These are phyloP conservation scores for Heteromeles arbutifolia DNA, from an alignment of 306 rosid genomes.

Conservation along the genomic window DNA sequence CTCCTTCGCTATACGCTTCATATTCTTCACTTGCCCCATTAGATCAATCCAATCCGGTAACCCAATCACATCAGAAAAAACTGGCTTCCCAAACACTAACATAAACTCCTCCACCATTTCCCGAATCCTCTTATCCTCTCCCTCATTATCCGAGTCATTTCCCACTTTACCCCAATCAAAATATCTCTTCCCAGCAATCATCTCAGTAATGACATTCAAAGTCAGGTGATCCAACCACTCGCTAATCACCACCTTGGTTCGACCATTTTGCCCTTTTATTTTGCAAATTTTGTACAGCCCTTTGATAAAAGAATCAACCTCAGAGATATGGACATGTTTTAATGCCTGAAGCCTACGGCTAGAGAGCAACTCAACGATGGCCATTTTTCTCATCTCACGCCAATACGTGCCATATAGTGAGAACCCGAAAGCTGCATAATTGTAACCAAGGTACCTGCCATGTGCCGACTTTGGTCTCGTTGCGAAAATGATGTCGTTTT, in stretches of 20 bases:
- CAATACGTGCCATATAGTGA: neutral
- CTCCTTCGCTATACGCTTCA: conserved; percentile 45
- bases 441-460: conserved; percentile 38
- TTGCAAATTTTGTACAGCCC: conserved; percentile 13
- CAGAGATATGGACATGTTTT: conserved; percentile 25
- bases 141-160: conserved; percentile 21
- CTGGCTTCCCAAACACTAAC: conserved; percentile 34
- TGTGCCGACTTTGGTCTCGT: conserved; percentile 35
- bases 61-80: conserved; percentile 39
- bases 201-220: conserved; percentile 29
- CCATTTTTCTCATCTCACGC: conserved; percentile 28
- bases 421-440: neutral
- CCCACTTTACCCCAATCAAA: conserved; percentile 28
- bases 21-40: conserved; percentile 23
- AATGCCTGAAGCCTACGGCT: conserved; percentile 33
- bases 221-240: conserved; percentile 40
- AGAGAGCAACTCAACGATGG: conserved; percentile 35
- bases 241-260: conserved; percentile 29
- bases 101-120: conserved; percentile 38
- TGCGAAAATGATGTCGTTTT: conserved; percentile 38
- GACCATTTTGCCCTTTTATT: neutral
- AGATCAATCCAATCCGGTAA: conserved; percentile 37
- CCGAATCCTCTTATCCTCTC: conserved; percentile 22
- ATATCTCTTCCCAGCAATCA: conserved; percentile 49
- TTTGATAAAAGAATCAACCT: conserved; percentile 20